A percentile compares a stretch with the other conserved stretches of the same genome.
Conservation (phyloP, 2,329 filamentous ascomycete species). For the Cladosporium sp. region DNA sequence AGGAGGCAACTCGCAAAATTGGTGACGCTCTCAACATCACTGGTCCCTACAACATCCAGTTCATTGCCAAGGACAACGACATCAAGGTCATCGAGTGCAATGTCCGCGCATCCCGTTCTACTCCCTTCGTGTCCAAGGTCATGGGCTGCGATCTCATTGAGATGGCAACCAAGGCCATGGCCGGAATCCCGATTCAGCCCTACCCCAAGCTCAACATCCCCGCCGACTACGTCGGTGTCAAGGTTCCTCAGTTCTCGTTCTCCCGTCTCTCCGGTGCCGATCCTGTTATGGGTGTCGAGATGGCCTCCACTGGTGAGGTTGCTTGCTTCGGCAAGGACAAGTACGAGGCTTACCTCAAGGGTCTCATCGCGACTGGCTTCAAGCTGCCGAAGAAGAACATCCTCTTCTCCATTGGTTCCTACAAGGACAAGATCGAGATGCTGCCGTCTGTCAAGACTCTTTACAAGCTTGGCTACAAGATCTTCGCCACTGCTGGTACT, state of each 20-base stretch:
- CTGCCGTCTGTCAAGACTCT: slow-evolving; percentile 87
- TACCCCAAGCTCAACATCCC: slow-evolving; percentile 78
- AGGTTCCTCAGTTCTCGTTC: slow-evolving; percentile 99
- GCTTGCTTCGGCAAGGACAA: slow-evolving; percentile 95
- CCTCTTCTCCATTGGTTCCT: slow-evolving; percentile 90
- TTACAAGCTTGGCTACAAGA: slow-evolving; percentile 86
- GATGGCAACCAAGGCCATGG: slow-evolving; percentile 97
- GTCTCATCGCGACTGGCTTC: slow-evolving; percentile 92
- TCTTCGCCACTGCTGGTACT: slow-evolving; percentile 94
- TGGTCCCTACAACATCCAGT: slow-evolving; percentile 97
- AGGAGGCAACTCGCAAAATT: slow-evolving; percentile 94
- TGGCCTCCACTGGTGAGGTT: slow-evolving; percentile 98
- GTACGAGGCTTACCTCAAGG: slow-evolving; percentile 97
- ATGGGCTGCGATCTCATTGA: slow-evolving; percentile 98
- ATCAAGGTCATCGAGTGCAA: slow-evolving; percentile 99
- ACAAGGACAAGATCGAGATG: slow-evolving; percentile 98
- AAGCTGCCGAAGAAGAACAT: slow-evolving; percentile 95
- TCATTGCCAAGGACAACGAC: slow-evolving; percentile 98
- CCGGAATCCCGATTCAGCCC: slow-evolving; percentile 75
- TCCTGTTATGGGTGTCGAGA: slow-evolving; percentile 94
- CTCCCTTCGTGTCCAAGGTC: slow-evolving; percentile 97
- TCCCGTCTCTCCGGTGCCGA: slow-evolving; percentile 94
- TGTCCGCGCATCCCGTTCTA: slow-evolving; percentile 90
- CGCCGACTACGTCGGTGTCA: slow-evolving; percentile 86
- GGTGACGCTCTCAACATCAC: slow-evolving; percentile 92